phyloP scores from a whole-genome alignment of 805 yeast genomes.

The Candida montana region DNA sequence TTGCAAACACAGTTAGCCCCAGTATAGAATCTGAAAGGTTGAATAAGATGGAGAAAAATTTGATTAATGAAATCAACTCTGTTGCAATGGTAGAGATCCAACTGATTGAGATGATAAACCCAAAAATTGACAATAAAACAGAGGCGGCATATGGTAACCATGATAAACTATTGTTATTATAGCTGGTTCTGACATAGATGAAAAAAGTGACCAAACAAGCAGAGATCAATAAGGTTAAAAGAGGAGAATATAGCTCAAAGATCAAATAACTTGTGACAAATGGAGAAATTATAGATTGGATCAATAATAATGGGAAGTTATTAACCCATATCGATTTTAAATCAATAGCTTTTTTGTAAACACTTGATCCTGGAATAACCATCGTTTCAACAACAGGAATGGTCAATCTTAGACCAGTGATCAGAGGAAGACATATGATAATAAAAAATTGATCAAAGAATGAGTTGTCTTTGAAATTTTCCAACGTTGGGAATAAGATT shows the following conservation, averaged over 20 bases:
- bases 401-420: slow-evolving; percentile 29
- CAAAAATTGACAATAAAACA: slow-evolving; percentile 35
- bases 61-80: slow-evolving; percentile 57
- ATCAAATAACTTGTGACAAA: slow-evolving; percentile 13
- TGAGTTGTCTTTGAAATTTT: slow-evolving; percentile 24
- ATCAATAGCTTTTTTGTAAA: slow-evolving; percentile 21
- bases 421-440: slow-evolving; percentile 30
- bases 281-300: slow-evolving; percentile 30
- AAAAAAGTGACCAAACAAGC: slow-evolving; percentile 7
- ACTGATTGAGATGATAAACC: slow-evolving; percentile 62
- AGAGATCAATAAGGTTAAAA: not conserved
- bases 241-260: slow-evolving; percentile 2
- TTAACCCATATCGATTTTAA: slow-evolving; percentile 18
- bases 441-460: slow-evolving; percentile 25
- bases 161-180: not conserved
- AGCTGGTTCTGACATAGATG: slow-evolving; percentile 4
- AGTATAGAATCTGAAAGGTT: slow-evolving; percentile 71
- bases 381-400: slow-evolving; percentile 31
- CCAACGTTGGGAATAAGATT: slow-evolving; percentile 28
- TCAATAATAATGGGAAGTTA: slow-evolving; percentile 19
- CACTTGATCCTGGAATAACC: slow-evolving; percentile 30
- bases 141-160: not conserved
- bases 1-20: slow-evolving; percentile 86
- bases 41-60: slow-evolving; percentile 54
- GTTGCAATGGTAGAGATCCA: slow-evolving; percentile 55